Base-by-base conservation (phyloP, 768 basidiomycete species). In the Hebeloma cylindrosporum region DNA sequence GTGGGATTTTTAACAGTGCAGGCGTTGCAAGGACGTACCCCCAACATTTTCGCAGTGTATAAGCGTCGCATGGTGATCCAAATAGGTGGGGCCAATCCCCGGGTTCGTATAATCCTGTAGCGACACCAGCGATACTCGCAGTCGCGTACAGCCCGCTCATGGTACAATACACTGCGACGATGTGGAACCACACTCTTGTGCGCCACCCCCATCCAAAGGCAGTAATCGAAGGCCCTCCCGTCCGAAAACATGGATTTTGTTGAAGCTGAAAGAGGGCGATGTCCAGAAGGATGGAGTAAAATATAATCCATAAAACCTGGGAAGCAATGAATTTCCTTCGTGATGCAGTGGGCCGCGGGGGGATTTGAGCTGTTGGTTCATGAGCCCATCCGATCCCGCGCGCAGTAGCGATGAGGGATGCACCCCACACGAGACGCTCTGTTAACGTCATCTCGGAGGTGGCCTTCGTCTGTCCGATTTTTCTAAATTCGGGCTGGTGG, bases 1-100 rank as follows among this genome's bases (percentile, higher is more conserved):
- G n/a, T n/a, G n/a, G n/a, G n/a, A n/a, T n/a, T n/a, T n/a, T n/a
- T n/a, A n/a, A n/a, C n/a, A n/a, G n/a, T n/a, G n/a, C n/a, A n/a
- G n/a, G n/a, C n/a, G n/a, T n/a, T n/a, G n/a, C n/a, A n/a, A n/a
- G n/a, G n/a, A n/a, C 67, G 47, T 44, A 70, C 71, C 69, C 62
- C 72, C 71, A 72, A 26, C 68, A 62, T 7, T 56, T 57, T 22
- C 66, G 61, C 11, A 73, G 41, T 1, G 67, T 67, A 49, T 66
- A 70, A 5, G 65, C 64, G 17, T 71, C 63, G 2, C 39, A 34
- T 43, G 51, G 56, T 10, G 36, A 35, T 1, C 69, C 69, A 38
- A 65, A 72, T 5, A 69, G 17, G 16, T 60, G 60, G 1, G 69
- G 67, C 70, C 72, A 74, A 23, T 63, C 58, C 11, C 52, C 49